A percentile compares a stretch with the other conserved stretches of the same genome.
phyloP scores from a whole-genome alignment of 495 filamentous ascomycete genomes.

The Penicillium taxi region DNA sequence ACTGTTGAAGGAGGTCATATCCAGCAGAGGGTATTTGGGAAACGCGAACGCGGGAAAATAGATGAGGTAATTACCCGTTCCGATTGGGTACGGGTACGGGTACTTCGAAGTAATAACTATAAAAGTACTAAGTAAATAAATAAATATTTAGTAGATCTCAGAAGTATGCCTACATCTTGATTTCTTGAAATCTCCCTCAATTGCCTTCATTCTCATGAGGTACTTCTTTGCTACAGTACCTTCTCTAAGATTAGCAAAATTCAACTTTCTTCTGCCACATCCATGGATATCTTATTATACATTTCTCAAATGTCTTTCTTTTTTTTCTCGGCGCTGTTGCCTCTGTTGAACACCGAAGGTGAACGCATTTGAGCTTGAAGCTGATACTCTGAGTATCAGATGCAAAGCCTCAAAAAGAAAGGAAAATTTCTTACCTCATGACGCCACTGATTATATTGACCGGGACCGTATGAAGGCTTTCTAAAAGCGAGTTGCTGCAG shows the following conservation, averaged over 20 bases:
- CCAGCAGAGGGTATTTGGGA: neutral
- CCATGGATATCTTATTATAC: too few species aligned
- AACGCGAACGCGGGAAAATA: neutral
- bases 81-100: too few species aligned
- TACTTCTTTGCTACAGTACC: neutral
- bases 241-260: neutral
- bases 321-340: too few species aligned
- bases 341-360: neutral
- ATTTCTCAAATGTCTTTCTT: too few species aligned
- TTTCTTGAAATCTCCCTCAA: neutral
- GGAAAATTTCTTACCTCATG: too few species aligned
- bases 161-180: slow-evolving; percentile 2
- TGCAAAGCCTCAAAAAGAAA: slow-evolving; percentile 11
- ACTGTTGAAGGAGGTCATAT: slow-evolving; percentile 15
- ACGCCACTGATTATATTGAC: too few species aligned
- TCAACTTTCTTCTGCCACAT: too few species aligned
- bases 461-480: too few species aligned
- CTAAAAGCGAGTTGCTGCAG: too few species aligned
- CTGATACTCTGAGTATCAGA: slow-evolving; percentile 14
- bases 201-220: neutral
- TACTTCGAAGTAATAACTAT: too few species aligned
- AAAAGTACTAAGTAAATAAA: neutral
- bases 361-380: neutral
- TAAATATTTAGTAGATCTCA: slow-evolving; percentile 2
- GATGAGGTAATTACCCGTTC: neutral